Evolutionary conservation across 2,329 filamentous ascomycete species (phyloP).

Genomic region (Fusarium annulatum): DNA sequence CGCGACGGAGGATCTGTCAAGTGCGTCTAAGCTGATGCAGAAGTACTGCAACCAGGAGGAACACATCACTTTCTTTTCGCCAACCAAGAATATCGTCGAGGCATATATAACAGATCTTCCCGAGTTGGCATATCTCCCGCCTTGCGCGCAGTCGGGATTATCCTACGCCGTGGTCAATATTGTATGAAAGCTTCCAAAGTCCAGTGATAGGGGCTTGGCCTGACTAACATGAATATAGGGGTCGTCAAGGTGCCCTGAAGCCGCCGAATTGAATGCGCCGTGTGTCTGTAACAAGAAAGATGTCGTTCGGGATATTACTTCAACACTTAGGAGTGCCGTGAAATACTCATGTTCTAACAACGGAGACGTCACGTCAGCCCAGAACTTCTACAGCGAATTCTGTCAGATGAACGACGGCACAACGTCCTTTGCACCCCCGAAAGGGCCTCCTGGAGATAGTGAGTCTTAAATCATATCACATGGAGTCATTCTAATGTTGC

Average conservation of each 20-base stretch:
- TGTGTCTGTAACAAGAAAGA: slow-evolving; percentile 65
- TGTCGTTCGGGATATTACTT: slow-evolving; percentile 57
- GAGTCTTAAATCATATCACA: slow-evolving; percentile 34
- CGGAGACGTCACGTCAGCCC: slow-evolving; percentile 59
- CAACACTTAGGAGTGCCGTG: slow-evolving; percentile 56
- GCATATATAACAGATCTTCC: slow-evolving; percentile 64
- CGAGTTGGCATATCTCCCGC: slow-evolving; percentile 52
- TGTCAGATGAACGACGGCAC: slow-evolving; percentile 63
- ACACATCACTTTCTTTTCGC: slow-evolving; percentile 54
- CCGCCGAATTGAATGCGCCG: slow-evolving; percentile 57
- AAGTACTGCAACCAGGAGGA: slow-evolving; percentile 61
- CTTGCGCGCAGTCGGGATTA: slow-evolving; percentile 50
- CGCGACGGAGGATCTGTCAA: slow-evolving; percentile 61
- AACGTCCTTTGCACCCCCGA: slow-evolving; percentile 58
- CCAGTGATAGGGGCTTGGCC: neutral
- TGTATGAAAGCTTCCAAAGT: slow-evolving; percentile 27
- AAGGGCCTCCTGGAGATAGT: slow-evolving; percentile 64
- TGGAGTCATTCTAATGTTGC: neutral
- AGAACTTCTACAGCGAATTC: slow-evolving; percentile 63
- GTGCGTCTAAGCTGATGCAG: slow-evolving; percentile 57
- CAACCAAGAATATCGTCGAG: slow-evolving; percentile 54
- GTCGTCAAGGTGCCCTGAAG: slow-evolving; percentile 50
- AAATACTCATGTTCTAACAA: slow-evolving; percentile 59
- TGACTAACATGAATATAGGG: slow-evolving; percentile 26
- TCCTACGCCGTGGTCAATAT: slow-evolving; percentile 48